Base-by-base conservation (phyloP, 1,139 yeast species). In the Suhomyces ambrosiae region DNA sequence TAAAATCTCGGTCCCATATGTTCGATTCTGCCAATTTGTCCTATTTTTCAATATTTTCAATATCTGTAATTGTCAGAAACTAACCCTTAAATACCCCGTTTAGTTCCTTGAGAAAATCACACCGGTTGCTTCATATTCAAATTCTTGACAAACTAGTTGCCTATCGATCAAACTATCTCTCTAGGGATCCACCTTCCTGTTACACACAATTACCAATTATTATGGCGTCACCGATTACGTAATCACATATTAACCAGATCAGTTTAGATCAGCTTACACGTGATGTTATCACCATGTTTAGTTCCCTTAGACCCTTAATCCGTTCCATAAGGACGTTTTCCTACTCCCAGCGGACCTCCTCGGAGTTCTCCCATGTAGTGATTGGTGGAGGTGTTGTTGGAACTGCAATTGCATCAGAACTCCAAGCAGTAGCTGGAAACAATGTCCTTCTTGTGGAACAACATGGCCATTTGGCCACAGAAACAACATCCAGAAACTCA, bases 361-460 rank as follows among this genome's bases (percentile, higher is more conserved):
- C 60, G 0, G 95, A 86, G 54, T 87, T 80, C 53, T 78, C 94
- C 0, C 96, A 88, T 56, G 81, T 83, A 1, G 79, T 89, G 0
- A 68, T 89, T 13, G 97, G 97, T 3, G 96, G 89, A 1, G 97
- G 97, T 0, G 86, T 80, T 0, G 90, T 89, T 1, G 97, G 97
- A 0, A 68, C 87, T 6, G 86, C 96, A 1, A 73, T 87, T 41
- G 96, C 87, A 0, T 79, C 90, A 0, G 82, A 83, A 48, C 63
- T 89, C 30, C 78, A 77, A 42, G 56, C 60, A 8, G 56, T 60
- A 2, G 45, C 61, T 1, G 63, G 70, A 0, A 74, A 76, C 44
- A 57, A 60, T 3, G 89, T 87, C 0, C 61, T 87, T 1, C 57
- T 89, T 8, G 57, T 88, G 3, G 97, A 89, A 50, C 79, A 85